Conservation (phyloP, 2,329 filamentous ascomycete genomes). For the Talaromyces atroroseus region DNA sequence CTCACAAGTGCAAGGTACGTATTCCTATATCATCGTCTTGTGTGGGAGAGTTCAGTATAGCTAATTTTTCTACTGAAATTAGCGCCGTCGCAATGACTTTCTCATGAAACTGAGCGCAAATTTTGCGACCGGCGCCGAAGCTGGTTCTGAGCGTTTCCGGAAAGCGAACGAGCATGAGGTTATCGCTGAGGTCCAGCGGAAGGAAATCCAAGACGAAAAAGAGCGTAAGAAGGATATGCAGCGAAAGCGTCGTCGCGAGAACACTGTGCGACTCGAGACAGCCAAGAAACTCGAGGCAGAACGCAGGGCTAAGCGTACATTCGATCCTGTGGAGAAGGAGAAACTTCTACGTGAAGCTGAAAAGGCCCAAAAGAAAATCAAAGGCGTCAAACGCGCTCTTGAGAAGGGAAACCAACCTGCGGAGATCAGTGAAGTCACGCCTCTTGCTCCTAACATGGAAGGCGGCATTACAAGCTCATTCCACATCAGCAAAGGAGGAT, state of each 20-base stretch:
- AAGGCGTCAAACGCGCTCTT: conserved; percentile 79
- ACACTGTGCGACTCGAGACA: conserved; percentile 81
- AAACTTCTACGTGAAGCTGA: conserved; percentile 81
- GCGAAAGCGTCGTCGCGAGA: conserved; percentile 88
- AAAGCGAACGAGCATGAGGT: conserved; percentile 73
- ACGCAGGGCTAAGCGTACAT: conserved; percentile 68
- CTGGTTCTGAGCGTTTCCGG: conserved; percentile 71
- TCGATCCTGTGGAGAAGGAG: conserved; percentile 75
- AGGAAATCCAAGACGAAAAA: conserved; percentile 89
- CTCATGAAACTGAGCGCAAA: conserved; percentile 53
- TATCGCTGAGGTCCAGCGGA: conserved; percentile 78
- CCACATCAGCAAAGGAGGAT: conserved; percentile 56
- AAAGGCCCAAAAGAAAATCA: conserved; percentile 85
- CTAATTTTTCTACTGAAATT: conserved; percentile 16
- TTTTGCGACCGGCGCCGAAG: conserved; percentile 62
- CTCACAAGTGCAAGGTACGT: conserved; percentile 58
- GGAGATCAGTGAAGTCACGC: conserved; percentile 66
- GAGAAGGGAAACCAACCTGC: conserved; percentile 72
- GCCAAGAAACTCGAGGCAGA: conserved; percentile 78
- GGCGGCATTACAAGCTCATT: conserved; percentile 83
- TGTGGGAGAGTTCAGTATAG: background rate
- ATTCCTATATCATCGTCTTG: conserved; percentile 21
- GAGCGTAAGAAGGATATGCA: conserved; percentile 99
- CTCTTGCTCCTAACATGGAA: conserved; percentile 73
- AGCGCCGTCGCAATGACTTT: conserved; percentile 57